A percentile compares a stretch with the other conserved stretches of the same genome.
These are phyloP conservation scores for Leishmania lainsoni DNA, from an alignment of 208 protist species.

Conservation along the genomic window DNA sequence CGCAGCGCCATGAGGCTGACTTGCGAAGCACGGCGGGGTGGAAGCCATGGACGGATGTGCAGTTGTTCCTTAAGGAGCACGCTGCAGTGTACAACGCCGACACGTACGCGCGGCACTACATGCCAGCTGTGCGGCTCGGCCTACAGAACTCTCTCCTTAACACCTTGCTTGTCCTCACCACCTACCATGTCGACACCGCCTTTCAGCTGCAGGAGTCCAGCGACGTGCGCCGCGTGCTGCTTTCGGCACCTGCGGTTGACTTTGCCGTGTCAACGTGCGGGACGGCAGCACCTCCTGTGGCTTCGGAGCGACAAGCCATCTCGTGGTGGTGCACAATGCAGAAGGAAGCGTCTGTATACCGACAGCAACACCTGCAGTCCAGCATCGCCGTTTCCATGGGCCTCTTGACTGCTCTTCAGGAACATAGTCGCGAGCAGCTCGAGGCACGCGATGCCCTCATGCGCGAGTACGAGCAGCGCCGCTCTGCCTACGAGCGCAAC, in stretches of 20 bases:
- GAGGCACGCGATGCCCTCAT: constrained; percentile 28
- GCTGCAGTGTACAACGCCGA: constrained; percentile 35
- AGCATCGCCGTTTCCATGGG: constrained; percentile 31
- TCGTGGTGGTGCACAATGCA: constrained; percentile 15
- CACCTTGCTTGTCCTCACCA: constrained; percentile 40
- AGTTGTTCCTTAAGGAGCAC: constrained; percentile 44
- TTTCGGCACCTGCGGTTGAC: background rate
- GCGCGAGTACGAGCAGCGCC: constrained; percentile 43
- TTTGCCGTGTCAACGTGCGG: background rate
- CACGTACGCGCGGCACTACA: constrained; percentile 48
- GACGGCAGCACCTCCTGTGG: background rate
- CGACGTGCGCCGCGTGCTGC: constrained; percentile 19
- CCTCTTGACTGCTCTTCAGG: constrained; percentile 45
- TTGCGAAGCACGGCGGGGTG: constrained; percentile 39
- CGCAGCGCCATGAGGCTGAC: constrained; percentile 23
- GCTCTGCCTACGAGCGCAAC: constrained; percentile 12
- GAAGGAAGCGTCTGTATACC: constrained; percentile 11
- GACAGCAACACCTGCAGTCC: constrained; percentile 23
- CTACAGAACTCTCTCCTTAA: constrained; percentile 56
- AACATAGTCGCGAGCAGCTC: constrained; percentile 35
- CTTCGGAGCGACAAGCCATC: background rate
- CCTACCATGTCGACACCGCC: constrained; percentile 1
- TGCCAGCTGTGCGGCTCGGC: constrained; percentile 32
- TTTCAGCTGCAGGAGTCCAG: constrained; percentile 31
- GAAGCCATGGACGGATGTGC: constrained; percentile 52